phyloP scores from a whole-genome alignment of 257 asterid genomes.

The Leonotis leonurus region DNA sequence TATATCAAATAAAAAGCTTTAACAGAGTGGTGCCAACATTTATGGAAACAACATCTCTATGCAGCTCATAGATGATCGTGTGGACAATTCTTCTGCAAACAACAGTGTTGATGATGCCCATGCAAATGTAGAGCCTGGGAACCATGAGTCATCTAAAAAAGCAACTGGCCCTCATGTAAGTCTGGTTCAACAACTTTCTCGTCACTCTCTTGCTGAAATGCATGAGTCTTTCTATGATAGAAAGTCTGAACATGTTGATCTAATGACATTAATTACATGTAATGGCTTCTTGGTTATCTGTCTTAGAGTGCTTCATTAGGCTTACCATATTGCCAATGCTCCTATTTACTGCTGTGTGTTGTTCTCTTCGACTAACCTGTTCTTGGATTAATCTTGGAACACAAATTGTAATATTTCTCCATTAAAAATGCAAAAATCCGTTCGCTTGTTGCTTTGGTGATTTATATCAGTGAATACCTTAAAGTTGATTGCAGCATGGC shows the following conservation, averaged over 20 bases:
- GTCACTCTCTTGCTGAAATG: slow-evolving; percentile 11
- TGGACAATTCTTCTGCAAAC: slow-evolving; percentile 32
- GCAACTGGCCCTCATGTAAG: slow-evolving; percentile 46
- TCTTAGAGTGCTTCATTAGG: slow-evolving; percentile 6
- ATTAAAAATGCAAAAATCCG: background rate
- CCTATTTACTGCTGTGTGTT: background rate
- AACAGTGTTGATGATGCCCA: slow-evolving; percentile 24
- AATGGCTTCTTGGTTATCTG: background rate
- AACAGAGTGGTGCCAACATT: slow-evolving; percentile 16
- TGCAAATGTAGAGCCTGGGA: slow-evolving; percentile 38
- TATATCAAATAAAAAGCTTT: slow-evolving; percentile 7
- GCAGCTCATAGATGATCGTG: slow-evolving; percentile 65
- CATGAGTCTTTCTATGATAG: slow-evolving; percentile 1
- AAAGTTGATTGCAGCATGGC: background rate
- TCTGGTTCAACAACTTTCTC: slow-evolving; percentile 6
- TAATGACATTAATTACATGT: background rate
- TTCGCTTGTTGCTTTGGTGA: background rate
- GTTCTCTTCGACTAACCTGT: background rate
- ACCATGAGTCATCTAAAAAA: slow-evolving; percentile 27
- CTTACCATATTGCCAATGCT: background rate
- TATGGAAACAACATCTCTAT: slow-evolving; percentile 17
- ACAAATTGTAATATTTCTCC: background rate
- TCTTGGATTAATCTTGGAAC: background rate
- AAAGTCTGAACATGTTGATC: background rate
- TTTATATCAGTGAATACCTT: background rate